phyloP scores from a whole-genome alignment of 805 yeast species.

The Grigorovia yakushimaensis region DNA sequence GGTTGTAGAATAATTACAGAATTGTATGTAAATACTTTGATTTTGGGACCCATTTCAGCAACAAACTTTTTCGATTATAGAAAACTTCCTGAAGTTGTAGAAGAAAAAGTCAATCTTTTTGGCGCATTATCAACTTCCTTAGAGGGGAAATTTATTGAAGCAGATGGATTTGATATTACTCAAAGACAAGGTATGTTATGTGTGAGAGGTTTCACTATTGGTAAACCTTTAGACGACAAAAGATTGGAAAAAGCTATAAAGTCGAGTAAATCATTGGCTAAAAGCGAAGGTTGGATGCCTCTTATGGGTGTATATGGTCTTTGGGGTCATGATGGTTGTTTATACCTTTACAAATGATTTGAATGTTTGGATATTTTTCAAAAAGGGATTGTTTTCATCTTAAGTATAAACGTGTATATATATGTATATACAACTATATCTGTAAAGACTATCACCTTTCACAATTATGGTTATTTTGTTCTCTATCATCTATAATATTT shows the following conservation, averaged over 20 bases:
- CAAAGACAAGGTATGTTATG: constrained; percentile 42
- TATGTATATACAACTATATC: too few relatives aligned
- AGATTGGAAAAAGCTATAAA: constrained; percentile 24
- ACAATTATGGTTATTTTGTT: too few relatives aligned
- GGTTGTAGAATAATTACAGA: constrained; percentile 48
- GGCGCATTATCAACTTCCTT: constrained; percentile 54
- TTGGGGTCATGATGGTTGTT: constrained; percentile 67
- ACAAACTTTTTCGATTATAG: constrained; percentile 59
- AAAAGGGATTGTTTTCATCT: too few relatives aligned
- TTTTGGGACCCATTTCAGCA: constrained; percentile 49
- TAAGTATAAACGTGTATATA: too few relatives aligned
- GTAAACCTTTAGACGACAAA: constrained; percentile 34
- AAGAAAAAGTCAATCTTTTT: constrained; percentile 29
- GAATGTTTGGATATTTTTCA: too few relatives aligned
- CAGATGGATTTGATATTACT: constrained; percentile 25
- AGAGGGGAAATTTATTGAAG: constrained; percentile 45
- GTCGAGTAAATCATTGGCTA: constrained; percentile 27
- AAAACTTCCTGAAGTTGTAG: constrained; percentile 28
- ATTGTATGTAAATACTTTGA: constrained; percentile 27
- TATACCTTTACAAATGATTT: constrained; percentile 35
- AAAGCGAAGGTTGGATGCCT: constrained; percentile 45
- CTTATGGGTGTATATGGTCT: constrained; percentile 44
- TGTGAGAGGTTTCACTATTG: constrained; percentile 58
- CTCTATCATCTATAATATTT: background rate
- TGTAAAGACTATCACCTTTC: too few relatives aligned